Percentiles rank a stretch among this genome's conserved stretches.
phyloP scores from a whole-genome alignment of 2,329 filamentous ascomycete genomes.

The Cercospora nicotianae region DNA sequence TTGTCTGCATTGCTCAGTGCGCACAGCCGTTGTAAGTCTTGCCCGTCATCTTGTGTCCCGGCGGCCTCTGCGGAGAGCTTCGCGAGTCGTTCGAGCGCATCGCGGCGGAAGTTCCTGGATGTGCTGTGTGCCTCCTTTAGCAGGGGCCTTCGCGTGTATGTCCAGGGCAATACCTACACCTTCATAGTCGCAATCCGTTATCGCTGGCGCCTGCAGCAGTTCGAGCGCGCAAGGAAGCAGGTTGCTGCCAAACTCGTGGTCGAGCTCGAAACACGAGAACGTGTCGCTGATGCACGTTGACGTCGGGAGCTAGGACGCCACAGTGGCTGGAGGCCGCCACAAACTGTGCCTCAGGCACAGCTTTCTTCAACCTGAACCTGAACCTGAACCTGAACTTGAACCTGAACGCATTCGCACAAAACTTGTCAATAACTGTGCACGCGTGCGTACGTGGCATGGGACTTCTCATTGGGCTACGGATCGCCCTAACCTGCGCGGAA shows the following conservation, averaged over 20 bases:
- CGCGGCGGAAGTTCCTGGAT: slow-evolving; percentile 43
- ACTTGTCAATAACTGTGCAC: too few relatives aligned
- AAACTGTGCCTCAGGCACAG: neutral
- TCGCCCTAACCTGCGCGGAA: too few relatives aligned
- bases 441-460: too few relatives aligned
- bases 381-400: too few relatives aligned
- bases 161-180: neutral
- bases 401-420: too few relatives aligned
- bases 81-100: slow-evolving; percentile 54
- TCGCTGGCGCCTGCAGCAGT: neutral
- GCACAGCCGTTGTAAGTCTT: slow-evolving; percentile 47
- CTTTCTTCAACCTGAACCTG: too few relatives aligned
- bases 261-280: neutral
- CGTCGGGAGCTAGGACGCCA: neutral
- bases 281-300: slow-evolving; percentile 2
- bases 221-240: neutral
- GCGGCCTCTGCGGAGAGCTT: slow-evolving; percentile 46
- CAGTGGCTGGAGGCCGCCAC: neutral
- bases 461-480: too few relatives aligned
- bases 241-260: neutral
- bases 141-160: neutral
- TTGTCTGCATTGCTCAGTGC: slow-evolving; percentile 31
- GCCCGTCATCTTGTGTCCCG: slow-evolving; percentile 27
- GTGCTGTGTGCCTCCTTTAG: slow-evolving; percentile 23
- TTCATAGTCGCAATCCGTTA: neutral